Conservation (phyloP, 768 basidiomycete genomes). For the Kondoa subrosea region DNA sequence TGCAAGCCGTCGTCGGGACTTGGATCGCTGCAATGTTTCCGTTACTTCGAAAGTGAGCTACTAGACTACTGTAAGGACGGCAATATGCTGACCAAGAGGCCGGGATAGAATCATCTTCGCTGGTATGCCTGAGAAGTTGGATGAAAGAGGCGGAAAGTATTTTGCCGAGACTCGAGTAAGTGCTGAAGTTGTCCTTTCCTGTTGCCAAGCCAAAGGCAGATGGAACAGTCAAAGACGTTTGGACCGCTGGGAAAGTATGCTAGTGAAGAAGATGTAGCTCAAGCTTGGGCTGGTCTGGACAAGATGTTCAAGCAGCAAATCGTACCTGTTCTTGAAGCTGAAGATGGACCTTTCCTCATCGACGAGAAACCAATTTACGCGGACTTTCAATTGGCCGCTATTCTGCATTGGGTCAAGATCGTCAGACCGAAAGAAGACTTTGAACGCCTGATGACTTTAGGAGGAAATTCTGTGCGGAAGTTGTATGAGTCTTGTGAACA, state of each 20-base stretch:
- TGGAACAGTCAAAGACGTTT: not conserved
- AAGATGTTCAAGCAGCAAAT: not conserved
- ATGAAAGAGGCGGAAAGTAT: constrained; percentile 4
- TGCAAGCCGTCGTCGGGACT: not conserved
- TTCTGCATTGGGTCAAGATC: not conserved
- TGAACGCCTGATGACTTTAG: too few relatives aligned
- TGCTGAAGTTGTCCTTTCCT: not conserved
- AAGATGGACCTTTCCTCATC: not conserved
- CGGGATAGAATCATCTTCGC: not conserved
- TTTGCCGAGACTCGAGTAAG: not conserved
- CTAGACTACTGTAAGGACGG: not conserved
- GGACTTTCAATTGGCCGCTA: not conserved
- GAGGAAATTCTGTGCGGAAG: too few relatives aligned
- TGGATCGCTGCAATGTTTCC: not conserved
- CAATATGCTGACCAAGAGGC: not conserved
- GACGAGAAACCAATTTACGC: not conserved
- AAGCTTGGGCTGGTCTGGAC: not conserved
- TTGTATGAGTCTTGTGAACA: too few relatives aligned
- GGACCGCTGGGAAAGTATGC: not conserved
- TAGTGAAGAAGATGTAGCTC: not conserved
- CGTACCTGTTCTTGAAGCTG: not conserved
- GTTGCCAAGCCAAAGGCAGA: not conserved
- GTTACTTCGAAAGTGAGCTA: not conserved
- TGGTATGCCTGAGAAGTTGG: not conserved
- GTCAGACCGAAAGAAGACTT: not conserved